These are phyloP conservation scores for Naganishia antarctica DNA, from an alignment of 768 basidiomycete genomes.

Conservation along the genomic window DNA sequence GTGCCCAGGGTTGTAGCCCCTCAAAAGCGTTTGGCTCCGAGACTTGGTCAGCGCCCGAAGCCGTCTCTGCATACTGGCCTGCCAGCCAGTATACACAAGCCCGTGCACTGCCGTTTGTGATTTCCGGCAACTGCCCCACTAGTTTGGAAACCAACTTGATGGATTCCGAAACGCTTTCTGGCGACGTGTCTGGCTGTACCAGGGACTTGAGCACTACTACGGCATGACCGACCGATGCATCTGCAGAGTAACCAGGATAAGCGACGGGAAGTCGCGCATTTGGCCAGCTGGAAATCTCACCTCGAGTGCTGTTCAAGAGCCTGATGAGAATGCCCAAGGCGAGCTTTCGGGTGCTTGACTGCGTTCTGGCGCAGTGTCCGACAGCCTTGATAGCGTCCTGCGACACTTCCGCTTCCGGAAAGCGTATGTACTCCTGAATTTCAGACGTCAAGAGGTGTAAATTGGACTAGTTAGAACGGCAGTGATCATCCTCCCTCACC, in stretches of 20 bases:
- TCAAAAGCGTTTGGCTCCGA: background rate
- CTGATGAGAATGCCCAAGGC: slow-evolving; percentile 70
- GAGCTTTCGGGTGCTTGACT: slow-evolving; percentile 65
- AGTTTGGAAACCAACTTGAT: slow-evolving; percentile 71
- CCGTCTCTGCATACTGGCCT: slow-evolving; percentile 68
- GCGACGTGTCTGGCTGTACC: slow-evolving; percentile 63
- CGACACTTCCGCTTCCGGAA: slow-evolving; percentile 66
- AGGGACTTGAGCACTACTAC: slow-evolving; percentile 80
- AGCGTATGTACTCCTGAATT: slow-evolving; percentile 72
- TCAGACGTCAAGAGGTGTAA: background rate
- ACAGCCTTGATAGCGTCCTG: slow-evolving; percentile 70
- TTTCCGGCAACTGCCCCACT: slow-evolving; percentile 70
- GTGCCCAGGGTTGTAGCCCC: slow-evolving; percentile 65
- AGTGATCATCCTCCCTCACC: slow-evolving; percentile 54
- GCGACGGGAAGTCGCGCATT: background rate
- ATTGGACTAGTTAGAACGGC: slow-evolving; percentile 13
- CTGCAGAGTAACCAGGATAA: slow-evolving; percentile 52
- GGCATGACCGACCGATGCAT: slow-evolving; percentile 69
- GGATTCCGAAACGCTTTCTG: slow-evolving; percentile 46
- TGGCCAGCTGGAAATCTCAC: slow-evolving; percentile 51
- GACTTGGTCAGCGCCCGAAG: slow-evolving; percentile 35
- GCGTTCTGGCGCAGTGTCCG: slow-evolving; percentile 64
- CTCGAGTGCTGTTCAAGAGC: slow-evolving; percentile 72
- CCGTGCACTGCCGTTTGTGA: slow-evolving; percentile 71
- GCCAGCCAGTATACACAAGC: slow-evolving; percentile 91